phyloP scores from a whole-genome alignment of 1,284 basidiomycete species.

The Hemileia vastatrix region DNA sequence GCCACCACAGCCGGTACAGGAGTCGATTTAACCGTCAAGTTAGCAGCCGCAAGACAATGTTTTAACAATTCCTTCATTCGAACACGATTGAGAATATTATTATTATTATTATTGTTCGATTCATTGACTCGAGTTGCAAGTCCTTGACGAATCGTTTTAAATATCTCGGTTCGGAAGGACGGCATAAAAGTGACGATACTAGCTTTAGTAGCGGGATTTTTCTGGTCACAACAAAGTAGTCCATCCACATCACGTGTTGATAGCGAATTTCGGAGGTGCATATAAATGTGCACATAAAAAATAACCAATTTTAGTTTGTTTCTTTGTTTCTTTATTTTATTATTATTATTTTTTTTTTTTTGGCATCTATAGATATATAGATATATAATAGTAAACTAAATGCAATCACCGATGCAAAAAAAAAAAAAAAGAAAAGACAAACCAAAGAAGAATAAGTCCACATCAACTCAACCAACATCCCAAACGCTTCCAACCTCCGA shows the following conservation, averaged over 20 bases:
- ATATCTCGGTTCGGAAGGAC: neutral
- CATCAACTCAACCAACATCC: slow-evolving; percentile 5
- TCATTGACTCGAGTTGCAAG: neutral
- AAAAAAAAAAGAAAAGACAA: neutral
- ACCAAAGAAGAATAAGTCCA: slow-evolving; percentile 5
- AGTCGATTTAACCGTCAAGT: neutral
- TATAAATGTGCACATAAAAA: too few species aligned
- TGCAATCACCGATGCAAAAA: neutral
- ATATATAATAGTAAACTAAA: neutral
- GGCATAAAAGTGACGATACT: neutral
- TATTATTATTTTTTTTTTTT: too few species aligned
- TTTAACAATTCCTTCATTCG: neutral
- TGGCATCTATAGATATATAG: too few species aligned
- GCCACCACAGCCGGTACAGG: neutral
- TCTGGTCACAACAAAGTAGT: too few species aligned
- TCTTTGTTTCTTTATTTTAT: too few species aligned
- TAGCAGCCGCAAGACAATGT: neutral
- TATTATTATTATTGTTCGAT: neutral
- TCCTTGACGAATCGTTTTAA: neutral
- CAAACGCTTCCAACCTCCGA: slow-evolving; percentile 6
- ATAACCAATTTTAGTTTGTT: too few species aligned
- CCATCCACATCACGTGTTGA: too few species aligned
- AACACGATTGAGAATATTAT: neutral
- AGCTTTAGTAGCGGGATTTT: too few species aligned
- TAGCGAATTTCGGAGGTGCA: too few species aligned